Base-by-base conservation (phyloP, 768 basidiomycete species). In the Tylopilus rubrobrunneus region DNA sequence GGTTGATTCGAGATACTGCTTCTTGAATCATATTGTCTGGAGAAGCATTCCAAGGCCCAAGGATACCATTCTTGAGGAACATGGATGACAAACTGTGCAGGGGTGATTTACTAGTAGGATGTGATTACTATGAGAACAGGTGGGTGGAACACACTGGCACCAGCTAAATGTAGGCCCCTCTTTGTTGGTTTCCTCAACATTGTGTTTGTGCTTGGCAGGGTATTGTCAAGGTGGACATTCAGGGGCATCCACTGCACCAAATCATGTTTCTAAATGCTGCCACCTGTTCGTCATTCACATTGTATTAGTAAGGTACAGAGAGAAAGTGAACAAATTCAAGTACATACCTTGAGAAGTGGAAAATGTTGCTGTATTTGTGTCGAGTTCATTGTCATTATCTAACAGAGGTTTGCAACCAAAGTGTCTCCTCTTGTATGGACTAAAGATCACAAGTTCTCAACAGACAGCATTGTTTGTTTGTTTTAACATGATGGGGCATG, bases 111-210 rank as follows among this genome's bases (percentile, higher is more conserved):
- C 19, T 19, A 19, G 19, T 19, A 19, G 19, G 19, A 19, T 19
- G 19, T 19, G 19, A 19, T 19, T 19, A n/a, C n/a, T n/a, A 19
- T 19, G 19, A 57, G 52, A 74, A 71, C 0, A 19, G 19, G 73
- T 74, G 6, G 72, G 71, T 14, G 68, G 19, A 19, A 71, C 42
- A 77, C 5, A 9, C 29, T 29, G 29, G 29, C 6, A 9, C n/a
- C 73, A 67, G 50, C 74, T 76, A 45, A 73, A 77, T 0, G 68
- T 52, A 0, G 78, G 77, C 0, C 73, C 71, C 1, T 60, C 59
- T 19, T 55, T 62, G 57, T 79, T 80, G 3, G 76, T 77, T 29
- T 76, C 70, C 21, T 76, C 76, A 2, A 78, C 69, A 11, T 64
- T 56, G 2, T 64, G 67, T 72, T 73, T 78, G 19, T 19, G 19